Conservation (phyloP, 768 basidiomycete species). For the Paxillus involutus region DNA sequence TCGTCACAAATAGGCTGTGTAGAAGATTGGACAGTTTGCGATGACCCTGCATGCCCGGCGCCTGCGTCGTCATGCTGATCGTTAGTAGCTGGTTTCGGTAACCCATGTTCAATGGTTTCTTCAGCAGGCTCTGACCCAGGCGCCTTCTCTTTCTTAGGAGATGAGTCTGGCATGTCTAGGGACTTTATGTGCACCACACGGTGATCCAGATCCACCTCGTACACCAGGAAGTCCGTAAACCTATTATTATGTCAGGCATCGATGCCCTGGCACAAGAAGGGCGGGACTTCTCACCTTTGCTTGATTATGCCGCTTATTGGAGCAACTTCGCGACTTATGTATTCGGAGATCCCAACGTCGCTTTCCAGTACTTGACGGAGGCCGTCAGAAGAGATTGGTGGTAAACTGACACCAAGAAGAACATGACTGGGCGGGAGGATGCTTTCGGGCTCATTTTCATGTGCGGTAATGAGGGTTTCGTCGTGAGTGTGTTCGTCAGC, state of each 20-base stretch:
- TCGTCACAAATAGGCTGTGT: not conserved
- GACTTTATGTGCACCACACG: constrained; percentile 81
- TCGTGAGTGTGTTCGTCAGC: constrained; percentile 5
- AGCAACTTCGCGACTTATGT: constrained; percentile 66
- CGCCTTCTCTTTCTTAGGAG: constrained; percentile 41
- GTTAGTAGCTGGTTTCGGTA: constrained; percentile 12
- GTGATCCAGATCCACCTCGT: constrained; percentile 81
- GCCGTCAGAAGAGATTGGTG: constrained; percentile 47
- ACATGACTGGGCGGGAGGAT: constrained; percentile 74
- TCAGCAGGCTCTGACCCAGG: constrained; percentile 26
- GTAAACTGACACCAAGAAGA: constrained; percentile 59
- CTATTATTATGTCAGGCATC: constrained; percentile 39
- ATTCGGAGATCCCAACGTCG: constrained; percentile 91
- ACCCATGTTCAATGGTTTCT: constrained; percentile 10
- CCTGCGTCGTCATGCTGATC: constrained; percentile 7
- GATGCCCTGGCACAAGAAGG: not conserved
- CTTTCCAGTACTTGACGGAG: constrained; percentile 65
- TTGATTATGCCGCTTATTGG: constrained; percentile 93
- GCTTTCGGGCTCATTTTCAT: constrained; percentile 25
- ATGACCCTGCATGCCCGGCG: not conserved
- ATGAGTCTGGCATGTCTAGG: constrained; percentile 65
- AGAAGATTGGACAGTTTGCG: constrained; percentile 1
- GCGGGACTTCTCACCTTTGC: constrained; percentile 64
- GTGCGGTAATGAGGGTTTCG: constrained; percentile 4
- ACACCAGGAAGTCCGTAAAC: constrained; percentile 96